Evolutionary conservation across 1,284 basidiomycete genomes (phyloP).

Genomic region (Tilletia walkeri): DNA sequence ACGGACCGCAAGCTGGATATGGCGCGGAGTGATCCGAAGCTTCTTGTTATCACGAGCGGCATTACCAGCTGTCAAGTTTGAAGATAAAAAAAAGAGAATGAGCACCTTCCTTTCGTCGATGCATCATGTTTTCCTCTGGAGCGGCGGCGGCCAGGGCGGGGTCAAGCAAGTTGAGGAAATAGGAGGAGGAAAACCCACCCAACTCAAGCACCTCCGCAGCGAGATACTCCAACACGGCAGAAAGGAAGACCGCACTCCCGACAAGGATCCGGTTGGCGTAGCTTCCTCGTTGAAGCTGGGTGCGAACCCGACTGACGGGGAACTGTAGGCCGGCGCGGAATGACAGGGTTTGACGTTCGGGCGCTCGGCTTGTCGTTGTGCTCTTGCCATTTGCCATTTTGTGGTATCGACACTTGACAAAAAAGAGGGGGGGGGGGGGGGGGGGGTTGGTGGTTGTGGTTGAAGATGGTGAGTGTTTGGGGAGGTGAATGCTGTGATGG

Average conservation of each 20-base stretch:
- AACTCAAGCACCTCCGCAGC: conserved; percentile 87
- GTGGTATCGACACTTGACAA: too few species aligned
- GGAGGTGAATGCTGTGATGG: too few species aligned
- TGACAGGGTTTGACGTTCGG: background rate
- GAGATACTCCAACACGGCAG: conserved; percentile 84
- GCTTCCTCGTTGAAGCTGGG: conserved; percentile 86
- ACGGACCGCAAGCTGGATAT: conserved; percentile 87
- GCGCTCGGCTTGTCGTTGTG: background rate
- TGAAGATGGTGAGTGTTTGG: too few species aligned
- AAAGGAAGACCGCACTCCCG: conserved; percentile 87
- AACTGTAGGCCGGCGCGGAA: conserved; percentile 62
- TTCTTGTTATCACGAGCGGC: conserved; percentile 25
- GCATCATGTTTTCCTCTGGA: background rate
- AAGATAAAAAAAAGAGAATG: background rate
- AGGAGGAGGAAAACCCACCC: conserved; percentile 45
- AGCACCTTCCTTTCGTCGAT: too few species aligned
- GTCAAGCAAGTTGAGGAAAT: background rate
- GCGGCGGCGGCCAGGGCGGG: background rate
- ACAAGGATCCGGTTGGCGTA: conserved; percentile 90
- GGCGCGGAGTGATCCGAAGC: conserved; percentile 93
- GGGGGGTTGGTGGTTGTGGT: too few species aligned
- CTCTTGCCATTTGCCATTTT: background rate
- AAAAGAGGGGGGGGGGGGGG: too few species aligned
- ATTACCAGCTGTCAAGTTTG: conserved; percentile 62
- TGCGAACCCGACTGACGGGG: conserved; percentile 89